Evolutionary conservation across 306 rosid genomes (phyloP), one percentile per base, ranked within the genome.

Genomic region (Senna siamea): DNA sequence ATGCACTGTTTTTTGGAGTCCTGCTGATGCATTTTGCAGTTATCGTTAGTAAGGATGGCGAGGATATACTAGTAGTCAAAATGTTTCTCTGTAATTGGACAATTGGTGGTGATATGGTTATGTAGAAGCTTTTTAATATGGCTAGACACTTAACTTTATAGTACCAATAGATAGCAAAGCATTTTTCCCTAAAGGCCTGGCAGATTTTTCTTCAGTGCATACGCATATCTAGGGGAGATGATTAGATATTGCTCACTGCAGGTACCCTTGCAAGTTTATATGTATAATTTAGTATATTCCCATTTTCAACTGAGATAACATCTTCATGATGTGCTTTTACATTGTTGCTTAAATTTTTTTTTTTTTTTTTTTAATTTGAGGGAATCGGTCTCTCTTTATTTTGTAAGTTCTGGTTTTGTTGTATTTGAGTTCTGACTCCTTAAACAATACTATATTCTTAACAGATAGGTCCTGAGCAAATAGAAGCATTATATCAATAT

Each of bases 401-500:
- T 23, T 66, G 56, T 4, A 47, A 50, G 38, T 32, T 47, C n/a
- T 17, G 57, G 65, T 41, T 58, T 5, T 63, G 50, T 69, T 51
- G 23, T 32, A 13, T 56, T 41, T 50, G 44, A 48, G 50, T 50
- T 78, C 48, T 82, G 51, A 66, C 64, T 62, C 23, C 12, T 13
- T 46, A 12, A 76, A 18, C 57, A 54, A 7, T 43, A 78, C 13
- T 40, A 34, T 30, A 67, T 15, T 37, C 72, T 54, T 34, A 63
- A 48, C 92, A 93, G 97, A 94, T 94, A 62, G 99, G 96, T 62
- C 82, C 95, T 13, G 88, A 86, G 10, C 96, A 92, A 61, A 94
- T 94, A 22, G 99, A 94, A 74, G 99, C 97, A 0, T 68, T 94
- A n/a, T 94, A 94, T 83, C 96, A 94, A 66, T 94, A 88, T 84